These are phyloP conservation scores for Sporothrix variecibatus DNA, from an alignment of 2,329 filamentous ascomycete species.

Conservation along the genomic window DNA sequence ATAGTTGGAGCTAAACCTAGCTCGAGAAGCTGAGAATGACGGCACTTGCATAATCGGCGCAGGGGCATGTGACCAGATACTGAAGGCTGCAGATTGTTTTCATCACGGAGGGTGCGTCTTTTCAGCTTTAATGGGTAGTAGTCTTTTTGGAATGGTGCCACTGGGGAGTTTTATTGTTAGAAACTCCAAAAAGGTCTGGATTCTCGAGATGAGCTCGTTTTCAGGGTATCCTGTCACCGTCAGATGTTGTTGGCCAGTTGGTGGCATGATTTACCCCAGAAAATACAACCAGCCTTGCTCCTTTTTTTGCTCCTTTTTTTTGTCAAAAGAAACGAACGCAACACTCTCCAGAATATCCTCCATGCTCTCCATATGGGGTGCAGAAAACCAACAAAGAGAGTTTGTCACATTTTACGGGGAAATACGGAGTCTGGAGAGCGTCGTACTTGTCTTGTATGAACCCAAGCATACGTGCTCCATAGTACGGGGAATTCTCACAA, in stretches of 20 bases:
- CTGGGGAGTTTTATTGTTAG: neutral
- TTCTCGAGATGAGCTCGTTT: neutral
- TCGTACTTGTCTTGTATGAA: neutral
- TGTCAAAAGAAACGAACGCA: neutral
- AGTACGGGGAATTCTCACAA: slow-evolving; percentile 1
- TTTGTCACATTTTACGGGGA: slow-evolving; percentile 17
- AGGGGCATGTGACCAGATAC: neutral
- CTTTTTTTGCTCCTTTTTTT: neutral
- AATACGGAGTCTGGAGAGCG: slow-evolving; percentile 13
- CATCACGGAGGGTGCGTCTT: neutral
- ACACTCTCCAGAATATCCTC: neutral
- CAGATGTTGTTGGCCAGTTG: slow-evolving; percentile 15
- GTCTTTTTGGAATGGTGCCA: neutral
- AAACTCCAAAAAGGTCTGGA: neutral
- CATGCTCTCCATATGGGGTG: slow-evolving; percentile 18
- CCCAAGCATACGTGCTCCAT: no score
- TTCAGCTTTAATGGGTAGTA: neutral
- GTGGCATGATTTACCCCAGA: slow-evolving; percentile 23
- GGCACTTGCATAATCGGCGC: neutral
- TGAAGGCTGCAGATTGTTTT: neutral
- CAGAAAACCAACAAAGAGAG: neutral
- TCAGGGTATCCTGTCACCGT: neutral
- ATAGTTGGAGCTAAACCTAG: neutral
- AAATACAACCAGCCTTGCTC: neutral
- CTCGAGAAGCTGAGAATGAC: neutral